phyloP scores from a whole-genome alignment of 1,284 basidiomycete genomes.

The Naganishia albida region DNA sequence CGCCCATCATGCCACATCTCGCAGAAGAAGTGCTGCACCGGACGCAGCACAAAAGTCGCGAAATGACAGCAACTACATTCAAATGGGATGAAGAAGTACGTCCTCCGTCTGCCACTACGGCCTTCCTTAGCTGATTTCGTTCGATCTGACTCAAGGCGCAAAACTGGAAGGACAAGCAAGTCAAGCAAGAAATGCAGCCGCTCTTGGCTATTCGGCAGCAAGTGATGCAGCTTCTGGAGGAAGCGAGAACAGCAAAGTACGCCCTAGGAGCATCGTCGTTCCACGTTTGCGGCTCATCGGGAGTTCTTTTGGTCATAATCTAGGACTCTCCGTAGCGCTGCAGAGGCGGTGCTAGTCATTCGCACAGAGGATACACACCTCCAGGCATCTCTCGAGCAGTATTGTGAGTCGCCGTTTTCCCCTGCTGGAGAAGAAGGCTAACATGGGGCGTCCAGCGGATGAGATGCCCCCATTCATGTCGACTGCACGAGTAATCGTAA shows the following conservation, averaged over 20 bases:
- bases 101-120: not conserved
- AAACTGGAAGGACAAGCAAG: conserved; percentile 35
- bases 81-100: conserved; percentile 32
- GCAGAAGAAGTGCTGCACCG: conserved; percentile 82
- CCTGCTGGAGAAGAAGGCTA: not conserved
- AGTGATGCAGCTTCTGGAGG: conserved; percentile 41
- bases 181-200: conserved; percentile 37
- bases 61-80: conserved; percentile 21
- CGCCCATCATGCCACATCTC: conserved; percentile 86
- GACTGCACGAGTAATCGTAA: conserved; percentile 17
- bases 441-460: not conserved
- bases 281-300: not conserved
- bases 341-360: conserved; percentile 49
- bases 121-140: not conserved
- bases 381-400: not conserved
- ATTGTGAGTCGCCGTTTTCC: not conserved
- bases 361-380: conserved; percentile 9
- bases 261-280: too few species aligned
- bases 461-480: conserved; percentile 22
- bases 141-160: conserved; percentile 23
- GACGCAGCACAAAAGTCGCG: conserved; percentile 4
- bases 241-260: conserved; percentile 44
- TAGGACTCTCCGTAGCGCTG: conserved; percentile 5
- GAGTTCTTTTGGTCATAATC: conserved; percentile 11
- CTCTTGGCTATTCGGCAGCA: conserved; percentile 38